Evolutionary conservation across 2,329 filamentous ascomycete genomes (phyloP).

Genomic region (Exserohilum turcica): DNA sequence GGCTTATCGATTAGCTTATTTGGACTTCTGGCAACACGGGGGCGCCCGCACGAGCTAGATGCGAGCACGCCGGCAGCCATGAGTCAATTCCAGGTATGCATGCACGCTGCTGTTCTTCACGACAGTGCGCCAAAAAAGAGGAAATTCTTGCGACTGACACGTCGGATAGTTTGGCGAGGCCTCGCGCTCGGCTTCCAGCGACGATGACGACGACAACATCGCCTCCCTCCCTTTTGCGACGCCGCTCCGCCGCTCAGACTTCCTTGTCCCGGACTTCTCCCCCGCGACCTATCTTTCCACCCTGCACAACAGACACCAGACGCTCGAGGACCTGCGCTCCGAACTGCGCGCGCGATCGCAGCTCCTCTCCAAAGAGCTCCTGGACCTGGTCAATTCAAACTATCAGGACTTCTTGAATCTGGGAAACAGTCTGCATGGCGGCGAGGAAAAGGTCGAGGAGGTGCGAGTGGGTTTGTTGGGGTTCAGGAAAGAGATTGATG

Average conservation of each 20-base stretch:
- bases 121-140: not conserved
- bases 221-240: conserved; percentile 82
- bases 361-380: conserved; percentile 79
- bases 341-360: conserved; percentile 83
- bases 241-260: conserved; percentile 81
- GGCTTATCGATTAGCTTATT: conserved; percentile 31
- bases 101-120: not conserved
- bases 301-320: conserved; percentile 86
- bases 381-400: conserved; percentile 94
- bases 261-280: conserved; percentile 76
- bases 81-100: conserved; percentile 56
- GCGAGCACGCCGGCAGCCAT: conserved; percentile 39
- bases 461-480: conserved; percentile 85
- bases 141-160: not conserved
- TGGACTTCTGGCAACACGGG: conserved; percentile 13
- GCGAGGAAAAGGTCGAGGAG: conserved; percentile 89
- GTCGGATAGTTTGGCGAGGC: conserved; percentile 15
- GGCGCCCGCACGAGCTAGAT: conserved; percentile 8
- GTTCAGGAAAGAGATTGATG: conserved; percentile 80
- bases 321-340: conserved; percentile 86
- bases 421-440: conserved; percentile 79
- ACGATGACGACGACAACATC: conserved; percentile 61
- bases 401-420: conserved; percentile 89
- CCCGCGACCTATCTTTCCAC: conserved; percentile 82
- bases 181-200: conserved; percentile 12